Evolutionary conservation across 2,329 filamentous ascomycete species (phyloP), one percentile per base, ranked within the genome.

Genomic region (Fusarium concolor): DNA sequence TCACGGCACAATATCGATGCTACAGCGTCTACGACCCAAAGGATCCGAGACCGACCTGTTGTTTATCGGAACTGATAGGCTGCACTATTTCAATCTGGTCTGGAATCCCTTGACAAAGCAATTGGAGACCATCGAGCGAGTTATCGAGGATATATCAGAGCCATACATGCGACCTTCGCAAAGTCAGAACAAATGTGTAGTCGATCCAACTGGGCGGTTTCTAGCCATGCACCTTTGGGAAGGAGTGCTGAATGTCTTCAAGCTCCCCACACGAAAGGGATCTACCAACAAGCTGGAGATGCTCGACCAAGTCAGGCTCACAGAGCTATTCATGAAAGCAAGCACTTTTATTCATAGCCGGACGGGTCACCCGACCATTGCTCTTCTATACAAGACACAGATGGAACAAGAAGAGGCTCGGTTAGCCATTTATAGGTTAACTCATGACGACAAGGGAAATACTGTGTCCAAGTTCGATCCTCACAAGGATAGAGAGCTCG

Each of bases 61-160:
- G 63, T 97, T 99, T 76, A 87, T 99, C 58, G 95, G 94, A 49
- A 99, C 96, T 45, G 92, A 97, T 76, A 89, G 92, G 56, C 92
- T 92, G 71, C 90, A 94, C 74, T 98, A 97, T 81, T 97, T 98
- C 78, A 97, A 93, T 3, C 79, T 97, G 20, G 89, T 86, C 17
- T 99, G 96, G 94, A 89, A 97, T 72, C 74, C 85, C 1, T 79
- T 86, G 76, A 82, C 75, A 6, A 79, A 79, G 20, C 77, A 82
- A 58, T 78, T 90, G 4, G 82, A 86, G 10, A 87, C 84, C 0
- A 76, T 85, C 22, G 81, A 85, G 71, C 81, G 85, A 73, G 73
- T 80, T 2, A 85, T 87, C 39, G 79, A 83, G 39, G 87, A 90
- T 65, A 74, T 80, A 2, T 81, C 85, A 31, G 87, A 90, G 73